Evolutionary conservation across 2,329 filamentous ascomycete species (phyloP).

Genomic region (Magnaporthales sp.): DNA sequence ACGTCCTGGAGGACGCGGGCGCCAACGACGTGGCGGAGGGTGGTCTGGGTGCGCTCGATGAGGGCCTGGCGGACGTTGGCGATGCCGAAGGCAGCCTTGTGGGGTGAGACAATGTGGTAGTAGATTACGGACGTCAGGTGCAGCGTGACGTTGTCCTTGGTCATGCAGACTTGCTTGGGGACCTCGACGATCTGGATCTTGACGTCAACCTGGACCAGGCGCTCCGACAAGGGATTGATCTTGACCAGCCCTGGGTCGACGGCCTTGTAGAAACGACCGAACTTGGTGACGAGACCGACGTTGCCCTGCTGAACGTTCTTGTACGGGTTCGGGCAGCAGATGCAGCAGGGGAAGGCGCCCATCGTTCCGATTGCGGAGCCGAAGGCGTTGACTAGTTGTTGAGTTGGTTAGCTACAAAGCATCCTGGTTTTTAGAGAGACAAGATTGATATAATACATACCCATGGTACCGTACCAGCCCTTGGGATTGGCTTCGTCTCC

Average conservation of each 20-base stretch:
- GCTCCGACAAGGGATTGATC: constrained; percentile 91
- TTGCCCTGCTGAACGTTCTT: constrained; percentile 88
- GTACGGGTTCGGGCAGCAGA: constrained; percentile 91
- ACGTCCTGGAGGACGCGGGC: constrained; percentile 94
- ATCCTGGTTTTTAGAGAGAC: background rate
- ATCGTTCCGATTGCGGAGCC: constrained; percentile 67
- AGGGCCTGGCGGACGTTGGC: constrained; percentile 92
- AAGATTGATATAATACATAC: constrained; percentile 37
- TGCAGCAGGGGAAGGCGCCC: constrained; percentile 85
- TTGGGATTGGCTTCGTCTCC: constrained; percentile 60
- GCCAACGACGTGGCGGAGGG: constrained; percentile 84
- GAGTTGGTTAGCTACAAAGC: background rate
- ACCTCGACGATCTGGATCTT: constrained; percentile 99
- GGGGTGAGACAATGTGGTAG: constrained; percentile 91
- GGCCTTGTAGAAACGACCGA: constrained; percentile 88
- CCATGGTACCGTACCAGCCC: constrained; percentile 87
- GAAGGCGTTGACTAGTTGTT: constrained; percentile 34
- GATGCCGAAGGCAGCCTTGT: constrained; percentile 97
- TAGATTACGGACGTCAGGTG: constrained; percentile 96
- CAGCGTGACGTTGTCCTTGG: constrained; percentile 96
- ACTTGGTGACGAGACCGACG: constrained; percentile 91
- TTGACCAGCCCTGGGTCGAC: constrained; percentile 96
- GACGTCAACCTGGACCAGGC: constrained; percentile 86
- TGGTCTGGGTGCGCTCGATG: constrained; percentile 95
- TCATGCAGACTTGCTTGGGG: constrained; percentile 96